Conservation (phyloP, 1,284 basidiomycete genomes). For the Sporisorium scitamineum region DNA sequence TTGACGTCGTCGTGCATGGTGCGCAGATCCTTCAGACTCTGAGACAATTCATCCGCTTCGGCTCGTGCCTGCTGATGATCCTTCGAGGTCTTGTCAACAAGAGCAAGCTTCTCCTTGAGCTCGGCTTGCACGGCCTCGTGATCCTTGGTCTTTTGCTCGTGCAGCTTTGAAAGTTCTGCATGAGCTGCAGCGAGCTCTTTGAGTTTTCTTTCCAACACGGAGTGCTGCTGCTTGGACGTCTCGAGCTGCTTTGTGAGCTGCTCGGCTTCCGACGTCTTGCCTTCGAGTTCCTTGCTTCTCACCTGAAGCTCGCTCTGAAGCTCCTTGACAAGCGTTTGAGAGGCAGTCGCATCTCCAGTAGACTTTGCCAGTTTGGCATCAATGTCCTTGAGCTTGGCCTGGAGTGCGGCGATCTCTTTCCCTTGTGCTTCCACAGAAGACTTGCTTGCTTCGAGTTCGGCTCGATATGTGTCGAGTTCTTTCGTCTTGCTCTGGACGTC, state of each 20-base stretch:
- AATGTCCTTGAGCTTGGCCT: conserved; percentile 9
- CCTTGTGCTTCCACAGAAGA: conserved; percentile 5
- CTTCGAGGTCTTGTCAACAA: conserved; percentile 14
- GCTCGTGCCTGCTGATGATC: conserved; percentile 20
- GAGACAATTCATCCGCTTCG: conserved; percentile 18
- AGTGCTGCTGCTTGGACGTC: conserved; percentile 11
- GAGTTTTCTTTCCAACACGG: conserved; percentile 19
- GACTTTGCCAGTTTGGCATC: conserved; percentile 11
- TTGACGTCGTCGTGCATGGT: conserved; percentile 22
- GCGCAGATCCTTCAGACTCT: conserved; percentile 16
- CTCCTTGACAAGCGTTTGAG: conserved; percentile 12
- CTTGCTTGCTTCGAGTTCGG: conserved; percentile 16
- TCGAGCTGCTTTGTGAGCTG: conserved; percentile 30
- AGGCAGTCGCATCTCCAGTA: not conserved
- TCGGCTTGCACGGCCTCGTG: conserved; percentile 23
- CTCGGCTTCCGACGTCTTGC: conserved; percentile 20
- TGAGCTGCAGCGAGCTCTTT: conserved; percentile 19
- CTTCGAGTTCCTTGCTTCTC: conserved; percentile 8
- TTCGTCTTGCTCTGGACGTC: conserved; percentile 12
- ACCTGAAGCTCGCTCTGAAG: conserved; percentile 12
- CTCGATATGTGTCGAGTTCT: conserved; percentile 18
- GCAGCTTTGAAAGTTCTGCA: conserved; percentile 21
- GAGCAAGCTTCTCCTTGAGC: conserved; percentile 27
- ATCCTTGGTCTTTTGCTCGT: conserved; percentile 25
- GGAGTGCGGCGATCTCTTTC: conserved; percentile 8